Base-by-base conservation (phyloP, 805 yeast genomes). In the Yamadazyma nakazawae region DNA sequence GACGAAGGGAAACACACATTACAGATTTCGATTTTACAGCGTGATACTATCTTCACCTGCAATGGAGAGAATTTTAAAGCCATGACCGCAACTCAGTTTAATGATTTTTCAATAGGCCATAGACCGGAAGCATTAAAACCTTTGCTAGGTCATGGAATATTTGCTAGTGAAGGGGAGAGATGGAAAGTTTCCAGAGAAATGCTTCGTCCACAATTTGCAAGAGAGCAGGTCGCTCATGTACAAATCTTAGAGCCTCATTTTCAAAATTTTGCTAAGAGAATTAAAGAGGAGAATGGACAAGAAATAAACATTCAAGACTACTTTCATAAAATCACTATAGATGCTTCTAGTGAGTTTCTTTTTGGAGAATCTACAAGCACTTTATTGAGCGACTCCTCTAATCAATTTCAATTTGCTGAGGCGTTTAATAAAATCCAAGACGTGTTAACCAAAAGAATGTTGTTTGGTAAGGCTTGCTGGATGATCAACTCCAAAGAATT, bases 1-100 rank as follows among this genome's bases (percentile, higher is more conserved):
- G 14, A 25, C 2, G 6, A 13, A 11, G 43, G 40, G 11, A 42
- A 25, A 17, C 41, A 40, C 17, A 51, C 52, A 3, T 24, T 48
- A 11, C 21, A 2, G 9, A 25, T 28, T 19, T 19, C 5, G 1
- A 17, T 47, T 17, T 12, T 21, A 3, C 11, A 11, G 8, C 59
- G 59, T 7, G 48, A 46, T 21, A 46, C 48, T 7, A 40, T 68
- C 26, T 40, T 56, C 36, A 68, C 75, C 12, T 52, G 49, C 37
- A 73, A 68, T 49, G 67, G 67, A 1, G 74, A 66, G 46, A 68
- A 66, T 42, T 56, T 66, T 34, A 68, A 68, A 47, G 68, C 70
- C 2, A 21, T 64, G 13, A 53, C 67, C 40, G 66, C 68, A 12
- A 67, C 70, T n/a, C 72, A 68, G 43, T 66, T 67, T 54, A 60